Base-by-base conservation (phyloP, 441 rosid species). In the Euphorbia schlechtendalii region DNA sequence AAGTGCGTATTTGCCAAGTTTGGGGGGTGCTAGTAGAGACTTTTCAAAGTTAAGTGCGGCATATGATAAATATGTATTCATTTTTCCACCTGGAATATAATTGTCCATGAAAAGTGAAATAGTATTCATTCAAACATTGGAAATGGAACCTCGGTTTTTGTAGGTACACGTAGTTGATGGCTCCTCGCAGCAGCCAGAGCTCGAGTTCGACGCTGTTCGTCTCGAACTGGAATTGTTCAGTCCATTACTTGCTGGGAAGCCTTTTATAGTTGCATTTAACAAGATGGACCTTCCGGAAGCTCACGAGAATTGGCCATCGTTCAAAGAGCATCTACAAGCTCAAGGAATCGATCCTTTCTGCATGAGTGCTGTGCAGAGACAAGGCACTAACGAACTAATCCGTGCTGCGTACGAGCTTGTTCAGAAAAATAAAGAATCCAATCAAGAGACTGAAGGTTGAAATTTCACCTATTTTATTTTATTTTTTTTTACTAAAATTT, bases 111-210 rank as follows among this genome's bases (percentile, higher is more conserved):
- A n/a, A n/a, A n/a, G n/a, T n/a, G n/a, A n/a, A n/a, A n/a, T n/a
- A n/a, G n/a, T n/a, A n/a, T 20, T 25, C 15, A 52, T 61, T 46
- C 51, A 49, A 64, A 24, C 60, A 32, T 66, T 14, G 9, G 12
- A 41, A 55, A 41, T 11, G 45, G 14, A 40, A 40, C 36, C 76
- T 64, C 56, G 5, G 34, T 40, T 76, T 68, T 69, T 55, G 66
- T 69, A 92, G 97, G 84, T 90, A 43, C 98, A 92, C 81, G 86
- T 92, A 18, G 86, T 92, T 62, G 97, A 92, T 85, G 98, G 97
- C 65, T 90, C 96, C 32, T 74, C 86, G 54, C 81, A 73, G 64
- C 96, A 92, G 75, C 89, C 98, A 67, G 96, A 86, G 61, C 72
- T 84, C 62, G 98, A 92, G 79, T 92, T 85, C 69, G 98, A 90